Evolutionary conservation across 2,329 filamentous ascomycete species (phyloP).

Genomic region (Alternaria sp.): DNA sequence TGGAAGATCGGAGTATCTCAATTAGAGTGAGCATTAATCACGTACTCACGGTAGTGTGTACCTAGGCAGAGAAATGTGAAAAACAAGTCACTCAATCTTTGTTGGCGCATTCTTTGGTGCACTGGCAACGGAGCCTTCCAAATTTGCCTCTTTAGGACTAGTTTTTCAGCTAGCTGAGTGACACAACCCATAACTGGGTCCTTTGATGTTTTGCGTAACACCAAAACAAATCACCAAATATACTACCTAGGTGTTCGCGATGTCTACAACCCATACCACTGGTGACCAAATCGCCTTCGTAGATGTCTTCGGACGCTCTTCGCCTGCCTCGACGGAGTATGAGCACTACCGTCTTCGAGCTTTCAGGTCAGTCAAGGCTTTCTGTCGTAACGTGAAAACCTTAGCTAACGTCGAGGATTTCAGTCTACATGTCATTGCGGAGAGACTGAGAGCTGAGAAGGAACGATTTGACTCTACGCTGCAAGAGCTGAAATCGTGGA

Average conservation of each 20-base stretch:
- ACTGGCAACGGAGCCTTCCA: not conserved
- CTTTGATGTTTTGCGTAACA: not conserved
- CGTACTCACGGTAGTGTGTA: not conserved
- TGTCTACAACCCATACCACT: not conserved
- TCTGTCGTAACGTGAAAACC: not conserved
- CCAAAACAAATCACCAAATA: not conserved
- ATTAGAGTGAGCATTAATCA: not conserved
- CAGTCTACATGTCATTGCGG: not conserved
- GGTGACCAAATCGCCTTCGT: not conserved
- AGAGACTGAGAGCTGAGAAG: not conserved
- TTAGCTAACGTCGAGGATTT: not conserved
- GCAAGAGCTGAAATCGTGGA: not conserved
- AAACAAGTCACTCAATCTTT: not conserved
- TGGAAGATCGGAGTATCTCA: not conserved
- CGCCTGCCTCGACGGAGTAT: not conserved
- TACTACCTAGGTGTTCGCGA: not conserved
- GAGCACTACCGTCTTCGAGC: not conserved
- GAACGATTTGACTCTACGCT: not conserved
- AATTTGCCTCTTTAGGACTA: not conserved
- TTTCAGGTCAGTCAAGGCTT: not conserved
- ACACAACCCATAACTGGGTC: not conserved
- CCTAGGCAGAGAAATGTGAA: not conserved
- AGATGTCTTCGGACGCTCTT: not conserved
- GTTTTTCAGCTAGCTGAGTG: not conserved
- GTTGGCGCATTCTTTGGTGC: not conserved